Evolutionary conservation across 176 grass and related monocot genomes (phyloP), one percentile per base, ranked within the genome.

Genomic region (Rhynchospora breviuscula): DNA sequence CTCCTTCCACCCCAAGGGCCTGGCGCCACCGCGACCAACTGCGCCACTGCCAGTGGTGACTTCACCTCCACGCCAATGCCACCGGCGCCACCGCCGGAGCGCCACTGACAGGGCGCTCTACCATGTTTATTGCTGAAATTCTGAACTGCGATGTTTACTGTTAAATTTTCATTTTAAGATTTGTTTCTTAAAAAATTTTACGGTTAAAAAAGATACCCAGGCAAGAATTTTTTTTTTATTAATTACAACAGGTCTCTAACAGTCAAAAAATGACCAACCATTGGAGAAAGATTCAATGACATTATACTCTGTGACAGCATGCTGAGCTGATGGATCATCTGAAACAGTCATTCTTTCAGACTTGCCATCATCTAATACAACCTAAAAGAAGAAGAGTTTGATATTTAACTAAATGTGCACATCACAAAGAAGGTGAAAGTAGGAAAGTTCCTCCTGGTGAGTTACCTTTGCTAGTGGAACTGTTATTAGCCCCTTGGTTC

Each of bases 301-400:
- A 77, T 69, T 84, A 83, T 95, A 95, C 67, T 98, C 92, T 87
- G 95, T 95, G 84, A 98, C 85, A 81, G 95, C 92, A 90, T 98
- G 89, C 64, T 93, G 89, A 65, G 90, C 85, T 81, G 88, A 74
- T 19, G 75, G 18, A 72, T 89, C 40, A 82, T 90, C 91, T 33
- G 69, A 75, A 87, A 93, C 85, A 83, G 88, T 91, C 66, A 94
- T 86, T 86, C 89, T 88, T 51, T 98, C 95, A 78, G 89, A 94
- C 63, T 86, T 95, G 10, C 91, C 95, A 90, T 98, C 95, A 83
- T 93, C 84, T 72, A 93, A 73, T 89, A 86, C 81, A 82, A 93
- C 81, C 95, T 98, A 85, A 71, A 51, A 87, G 78, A 40, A 90
- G 78, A 45, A 67, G 23, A 90, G 59, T 77, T 35, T 70, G 48